These are phyloP conservation scores for Aspergillus cristatus DNA, from an alignment of 495 filamentous ascomycete species.

Conservation along the genomic window DNA sequence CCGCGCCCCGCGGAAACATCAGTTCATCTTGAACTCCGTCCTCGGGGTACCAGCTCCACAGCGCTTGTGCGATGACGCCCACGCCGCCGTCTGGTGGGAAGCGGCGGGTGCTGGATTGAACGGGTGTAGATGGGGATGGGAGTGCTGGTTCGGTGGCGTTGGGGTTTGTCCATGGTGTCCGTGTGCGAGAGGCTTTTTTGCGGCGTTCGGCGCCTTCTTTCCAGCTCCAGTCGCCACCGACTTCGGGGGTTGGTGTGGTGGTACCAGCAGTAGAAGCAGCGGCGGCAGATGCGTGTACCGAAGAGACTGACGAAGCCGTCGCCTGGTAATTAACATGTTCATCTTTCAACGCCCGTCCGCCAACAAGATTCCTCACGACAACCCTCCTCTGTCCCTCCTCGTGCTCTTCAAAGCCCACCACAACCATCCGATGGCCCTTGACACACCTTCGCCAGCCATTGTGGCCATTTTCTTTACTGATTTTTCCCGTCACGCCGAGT, in stretches of 20 bases:
- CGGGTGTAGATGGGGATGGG: no score
- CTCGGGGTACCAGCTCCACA: conserved; percentile 65
- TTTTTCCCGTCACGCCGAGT: conserved; percentile 48
- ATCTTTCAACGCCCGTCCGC: conserved; percentile 53
- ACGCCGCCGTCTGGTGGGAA: conserved; percentile 67
- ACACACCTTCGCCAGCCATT: conserved; percentile 74
- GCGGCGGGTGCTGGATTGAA: conserved; percentile 10
- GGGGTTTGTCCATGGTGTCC: conserved; percentile 12
- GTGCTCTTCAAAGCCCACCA: conserved; percentile 62
- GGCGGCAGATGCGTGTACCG: background rate
- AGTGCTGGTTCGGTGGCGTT: background rate
- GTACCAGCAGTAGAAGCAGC: no score
- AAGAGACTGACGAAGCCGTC: conserved; percentile 10
- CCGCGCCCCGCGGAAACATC: conserved; percentile 70
- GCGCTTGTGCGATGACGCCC: conserved; percentile 50
- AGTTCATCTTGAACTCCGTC: conserved; percentile 61
- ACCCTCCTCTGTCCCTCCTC: conserved; percentile 47
- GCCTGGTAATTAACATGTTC: conserved; percentile 30
- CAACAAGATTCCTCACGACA: conserved; percentile 59
- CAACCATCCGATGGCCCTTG: conserved; percentile 72
- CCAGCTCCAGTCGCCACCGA: conserved; percentile 41
- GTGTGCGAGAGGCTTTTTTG: conserved; percentile 39
- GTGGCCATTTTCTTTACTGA: conserved; percentile 64
- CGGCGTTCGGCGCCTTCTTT: conserved; percentile 37
- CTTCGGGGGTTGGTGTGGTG: conserved; percentile 16